A percentile compares a stretch with the other conserved stretches of the same genome.
These are phyloP conservation scores for Cajanus cajan DNA, from an alignment of 306 rosid genomes.

Conservation along the genomic window DNA sequence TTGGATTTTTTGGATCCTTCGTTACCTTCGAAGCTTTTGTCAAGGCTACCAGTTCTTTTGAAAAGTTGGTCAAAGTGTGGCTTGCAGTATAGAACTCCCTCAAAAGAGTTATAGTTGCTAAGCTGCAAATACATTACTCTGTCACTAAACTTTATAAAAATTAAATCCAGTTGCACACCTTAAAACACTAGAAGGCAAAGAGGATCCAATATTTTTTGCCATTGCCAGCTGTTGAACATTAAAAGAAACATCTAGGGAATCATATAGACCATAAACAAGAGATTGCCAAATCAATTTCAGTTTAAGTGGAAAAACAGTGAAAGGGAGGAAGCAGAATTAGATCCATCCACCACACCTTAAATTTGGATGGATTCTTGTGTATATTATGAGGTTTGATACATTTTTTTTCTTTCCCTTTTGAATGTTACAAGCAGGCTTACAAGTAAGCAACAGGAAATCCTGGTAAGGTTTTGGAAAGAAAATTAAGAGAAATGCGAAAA, in stretches of 20 bases:
- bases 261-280: neutral
- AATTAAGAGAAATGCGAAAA: neutral
- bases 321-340: neutral
- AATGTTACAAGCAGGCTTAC: neutral
- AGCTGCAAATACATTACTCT: constrained; percentile 53
- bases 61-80: constrained; percentile 85
- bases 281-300: neutral
- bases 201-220: neutral
- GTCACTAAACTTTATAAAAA: constrained; percentile 9
- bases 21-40: constrained; percentile 87
- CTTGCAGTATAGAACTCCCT: constrained; percentile 86
- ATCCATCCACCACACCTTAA: constrained; percentile 27
- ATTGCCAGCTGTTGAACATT: neutral
- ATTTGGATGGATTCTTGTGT: constrained; percentile 4
- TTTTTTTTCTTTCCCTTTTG: neutral
- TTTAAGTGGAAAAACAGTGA: neutral
- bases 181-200: neutral
- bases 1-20: neutral
- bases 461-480: neutral
- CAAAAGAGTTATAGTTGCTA: constrained; percentile 90
- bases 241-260: neutral
- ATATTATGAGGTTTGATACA: neutral
- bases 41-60: constrained; percentile 93
- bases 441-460: neutral
- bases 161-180: neutral